These are phyloP conservation scores for Citrullus amarus DNA, from an alignment of 306 rosid species.

Conservation along the genomic window DNA sequence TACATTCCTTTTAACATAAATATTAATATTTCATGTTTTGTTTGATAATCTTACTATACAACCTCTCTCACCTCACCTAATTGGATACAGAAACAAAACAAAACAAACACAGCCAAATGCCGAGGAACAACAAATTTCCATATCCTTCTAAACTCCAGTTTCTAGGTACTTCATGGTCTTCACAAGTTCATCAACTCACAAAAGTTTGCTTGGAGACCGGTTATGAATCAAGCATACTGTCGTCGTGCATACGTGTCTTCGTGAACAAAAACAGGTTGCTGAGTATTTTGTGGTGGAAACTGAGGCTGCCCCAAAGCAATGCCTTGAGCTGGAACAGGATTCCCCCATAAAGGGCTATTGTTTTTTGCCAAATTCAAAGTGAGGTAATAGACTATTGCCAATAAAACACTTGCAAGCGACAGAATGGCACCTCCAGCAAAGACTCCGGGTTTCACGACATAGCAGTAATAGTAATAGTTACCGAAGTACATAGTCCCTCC, in stretches of 20 bases:
- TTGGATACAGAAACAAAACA: not conserved
- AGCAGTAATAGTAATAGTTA: constrained; percentile 49
- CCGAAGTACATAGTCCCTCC: constrained; percentile 56
- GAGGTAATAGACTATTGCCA: constrained; percentile 54
- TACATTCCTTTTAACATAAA: not conserved
- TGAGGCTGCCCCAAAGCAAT: constrained; percentile 94
- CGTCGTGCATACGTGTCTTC: constrained; percentile 80
- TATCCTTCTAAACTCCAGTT: not conserved
- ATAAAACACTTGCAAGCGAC: constrained; percentile 50
- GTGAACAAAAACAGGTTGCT: constrained; percentile 76
- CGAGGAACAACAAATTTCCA: not conserved
- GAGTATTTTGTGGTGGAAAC: constrained; percentile 40
- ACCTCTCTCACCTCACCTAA: not conserved
- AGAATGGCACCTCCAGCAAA: constrained; percentile 60
- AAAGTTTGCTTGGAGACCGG: not conserved
- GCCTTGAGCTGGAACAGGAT: constrained; percentile 19
- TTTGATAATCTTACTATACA: constrained; percentile 1
- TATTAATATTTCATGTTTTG: not conserved
- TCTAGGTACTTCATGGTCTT: not conserved
- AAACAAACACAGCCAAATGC: not conserved
- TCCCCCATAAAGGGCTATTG: constrained; percentile 18
- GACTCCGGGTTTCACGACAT: constrained; percentile 78
- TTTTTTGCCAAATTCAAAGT: constrained; percentile 32
- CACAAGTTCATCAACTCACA: not conserved
- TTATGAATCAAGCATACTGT: constrained; percentile 48